A percentile compares a stretch with the other conserved stretches of the same genome.
Conservation (phyloP, 768 basidiomycete species). For the Gelatoporia subvermispora region DNA sequence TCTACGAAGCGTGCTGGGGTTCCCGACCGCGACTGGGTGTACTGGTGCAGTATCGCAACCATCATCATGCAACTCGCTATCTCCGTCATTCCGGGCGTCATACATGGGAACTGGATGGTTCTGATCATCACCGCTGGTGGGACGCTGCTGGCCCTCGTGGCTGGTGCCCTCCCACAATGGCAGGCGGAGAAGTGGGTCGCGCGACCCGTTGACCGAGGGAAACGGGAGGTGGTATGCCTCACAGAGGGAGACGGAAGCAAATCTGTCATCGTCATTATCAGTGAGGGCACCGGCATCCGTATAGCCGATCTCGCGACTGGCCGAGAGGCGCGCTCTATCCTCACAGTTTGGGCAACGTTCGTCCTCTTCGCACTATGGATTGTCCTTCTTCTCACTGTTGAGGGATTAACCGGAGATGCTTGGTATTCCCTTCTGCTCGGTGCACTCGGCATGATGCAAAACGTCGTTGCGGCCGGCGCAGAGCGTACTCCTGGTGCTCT, state of each 20-base stretch:
- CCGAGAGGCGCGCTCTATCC: constrained; percentile 8
- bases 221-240: constrained; percentile 22
- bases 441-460: constrained; percentile 23
- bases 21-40: constrained; percentile 25
- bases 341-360: constrained; percentile 8
- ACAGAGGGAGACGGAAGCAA: constrained; percentile 27
- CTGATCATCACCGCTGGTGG: constrained; percentile 25
- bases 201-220: constrained; percentile 7
- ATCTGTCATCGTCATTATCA: constrained; percentile 26
- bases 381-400: constrained; percentile 21
- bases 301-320: constrained; percentile 28
- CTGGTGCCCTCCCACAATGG: constrained; percentile 27
- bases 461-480: constrained; percentile 20
- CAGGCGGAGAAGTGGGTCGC: constrained; percentile 26
- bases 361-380: constrained; percentile 18
- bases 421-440: constrained; percentile 22
- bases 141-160: constrained; percentile 20
- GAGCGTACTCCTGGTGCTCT: constrained; percentile 15
- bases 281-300: constrained; percentile 19
- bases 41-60: constrained; percentile 18
- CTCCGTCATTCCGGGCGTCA: constrained; percentile 21
- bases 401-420: constrained; percentile 14
- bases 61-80: constrained; percentile 26
- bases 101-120: constrained; percentile 24
- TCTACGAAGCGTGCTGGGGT: constrained; percentile 12